Base-by-base conservation (phyloP, 352 stramenopile species). In the Phytophthora pisi region DNA sequence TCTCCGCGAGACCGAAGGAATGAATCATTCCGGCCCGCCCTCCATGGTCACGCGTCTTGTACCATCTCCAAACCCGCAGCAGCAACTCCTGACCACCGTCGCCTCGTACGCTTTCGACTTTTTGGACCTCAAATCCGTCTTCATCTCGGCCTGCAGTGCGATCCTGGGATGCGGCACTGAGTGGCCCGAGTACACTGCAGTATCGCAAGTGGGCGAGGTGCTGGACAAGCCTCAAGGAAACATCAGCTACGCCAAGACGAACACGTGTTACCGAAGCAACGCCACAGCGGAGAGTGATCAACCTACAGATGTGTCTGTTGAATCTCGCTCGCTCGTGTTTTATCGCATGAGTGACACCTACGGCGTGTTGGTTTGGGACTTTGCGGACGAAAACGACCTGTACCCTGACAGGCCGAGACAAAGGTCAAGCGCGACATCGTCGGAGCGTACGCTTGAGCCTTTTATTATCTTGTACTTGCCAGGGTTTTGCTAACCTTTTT, bases 21-120 rank as follows among this genome's bases (percentile, higher is more conserved):
- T 77, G 20, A 56, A 72, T 49, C 78, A 84, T 28, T 38, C 40
- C 15, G 75, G 56, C 5, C 15, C 61, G 30, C 79, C 79, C 7
- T 77, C 75, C n/a, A 80, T 90, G 51, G 42, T 60, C 5, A 77
- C 76, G 20, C 69, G 66, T 26, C 36, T 57, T 13, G 63, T 90
- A 1, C 38, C 74, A 31, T 43, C 49, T 16, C n/a, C 10, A 9
- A 57, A 53, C 23, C 61, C 42, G 6, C 50, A 83, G 10, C 56
- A 78, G 55, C 79, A 85, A 54, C 75, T 74, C 26, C 66, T 81
- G n/a, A 89, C 79, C 0, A 78, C 79, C 13, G 68, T 81, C 13
- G 74, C 70, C 10, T 72, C 77, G 5, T 89, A 88, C 54, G 67
- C 79, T 24, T 81, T 90, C 58, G 75, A 87, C 38, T 74, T 65